Evolutionary conservation across 352 stramenopile genomes (phyloP), one percentile per base, ranked within the genome.

Genomic region (Pythium apleroticum): DNA sequence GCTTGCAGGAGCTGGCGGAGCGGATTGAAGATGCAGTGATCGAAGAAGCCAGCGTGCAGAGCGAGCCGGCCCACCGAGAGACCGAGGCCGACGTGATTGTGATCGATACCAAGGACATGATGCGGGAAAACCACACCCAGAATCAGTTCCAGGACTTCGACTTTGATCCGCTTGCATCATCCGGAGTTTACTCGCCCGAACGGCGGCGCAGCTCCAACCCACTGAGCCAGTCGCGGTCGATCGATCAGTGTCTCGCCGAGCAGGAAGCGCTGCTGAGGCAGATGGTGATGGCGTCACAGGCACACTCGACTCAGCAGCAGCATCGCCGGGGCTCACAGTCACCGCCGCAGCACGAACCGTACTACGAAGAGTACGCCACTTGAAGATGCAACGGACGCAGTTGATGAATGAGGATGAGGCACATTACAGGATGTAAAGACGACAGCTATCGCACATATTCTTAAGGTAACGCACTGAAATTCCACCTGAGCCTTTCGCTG

Each of bases 21-120:
- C 52, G 45, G 7, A 56, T 41, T 15, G 60, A 66, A 57, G 76
- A 68, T 11, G 5, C 52, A 20, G 45, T 57, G 41, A 19, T 63
- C 1, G 54, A 57, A 22, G 65, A 71, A 2, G 19, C 63, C n/a
- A 58, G 58, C 37, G 63, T 66, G 3, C 46, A 28, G 20, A 52
- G 48, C 30, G 28, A 58, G 35, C 6, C 39, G 45, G 17, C 37
- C 27, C 62, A 53, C 46, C 20, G 41, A 10, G 37, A 46, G 37
- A 46, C 20, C 27, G 55, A 56, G 46, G 35, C 31, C 27, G 49
- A 48, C 31, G 63, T 72, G 17, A 73, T 80, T 31, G 71, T 73
- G 9, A 83, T 86, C 39, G 75, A 86, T 57, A 86, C 77, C 35
- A 79, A 46, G 0, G 73, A 86, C 57, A 86, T 83, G 77, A 27